phyloP scores from a whole-genome alignment of 1,139 yeast genomes.

The Scheffersomyces cryptocercus region DNA sequence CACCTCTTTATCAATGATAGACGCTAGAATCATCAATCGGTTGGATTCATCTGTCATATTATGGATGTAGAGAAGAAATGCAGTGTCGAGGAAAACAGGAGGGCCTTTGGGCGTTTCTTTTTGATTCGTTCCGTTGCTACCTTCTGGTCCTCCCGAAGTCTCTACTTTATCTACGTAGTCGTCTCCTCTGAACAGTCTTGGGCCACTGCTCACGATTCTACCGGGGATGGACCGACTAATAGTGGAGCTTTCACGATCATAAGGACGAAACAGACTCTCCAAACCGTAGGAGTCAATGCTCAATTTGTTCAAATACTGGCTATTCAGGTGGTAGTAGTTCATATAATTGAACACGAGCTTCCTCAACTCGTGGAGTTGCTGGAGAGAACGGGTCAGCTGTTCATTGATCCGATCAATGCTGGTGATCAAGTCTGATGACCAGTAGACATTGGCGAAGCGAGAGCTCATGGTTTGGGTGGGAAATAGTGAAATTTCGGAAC shows the following conservation, averaged over 20 bases:
- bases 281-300: slow-evolving; percentile 24
- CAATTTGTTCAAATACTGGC: slow-evolving; percentile 33
- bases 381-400: slow-evolving; percentile 35
- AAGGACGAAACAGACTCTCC: slow-evolving; percentile 24
- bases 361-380: slow-evolving; percentile 45
- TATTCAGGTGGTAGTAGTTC: slow-evolving; percentile 38
- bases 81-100: slow-evolving; percentile 4
- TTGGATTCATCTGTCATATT: slow-evolving; percentile 25
- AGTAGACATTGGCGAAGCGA: slow-evolving; percentile 34
- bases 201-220: not conserved
- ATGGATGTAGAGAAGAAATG: slow-evolving; percentile 14
- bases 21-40: slow-evolving; percentile 28
- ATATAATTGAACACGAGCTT: slow-evolving; percentile 40
- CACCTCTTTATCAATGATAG: slow-evolving; percentile 38
- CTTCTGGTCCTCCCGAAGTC: not conserved
- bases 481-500: too few relatives aligned
- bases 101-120: not conserved
- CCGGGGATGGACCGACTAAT: not conserved
- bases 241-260: slow-evolving; percentile 1
- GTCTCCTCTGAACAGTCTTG: slow-evolving; percentile 2
- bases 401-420: slow-evolving; percentile 34
- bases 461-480: slow-evolving; percentile 9
- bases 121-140: not conserved
- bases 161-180: not conserved
- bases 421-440: slow-evolving; percentile 46